Conservation (phyloP, 495 filamentous ascomycete genomes). For the Talaromyces stipitatus region DNA sequence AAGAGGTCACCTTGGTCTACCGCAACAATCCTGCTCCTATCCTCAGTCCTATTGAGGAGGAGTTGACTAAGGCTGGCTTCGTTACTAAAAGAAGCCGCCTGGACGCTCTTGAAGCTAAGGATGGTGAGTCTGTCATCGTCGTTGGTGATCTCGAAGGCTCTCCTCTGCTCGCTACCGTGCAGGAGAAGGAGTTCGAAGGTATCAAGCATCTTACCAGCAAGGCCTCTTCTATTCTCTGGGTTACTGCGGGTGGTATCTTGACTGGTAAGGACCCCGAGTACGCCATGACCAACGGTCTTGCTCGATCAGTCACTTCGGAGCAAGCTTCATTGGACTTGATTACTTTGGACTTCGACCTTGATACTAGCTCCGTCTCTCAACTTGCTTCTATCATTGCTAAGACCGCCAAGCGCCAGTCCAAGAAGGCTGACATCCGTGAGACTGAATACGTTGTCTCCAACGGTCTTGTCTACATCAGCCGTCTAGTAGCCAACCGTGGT, state of each 20-base stretch:
- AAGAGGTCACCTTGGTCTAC: neutral
- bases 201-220: slow-evolving; percentile 23
- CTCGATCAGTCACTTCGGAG: slow-evolving; percentile 27
- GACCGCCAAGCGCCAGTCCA: neutral
- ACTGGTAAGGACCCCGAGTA: slow-evolving; percentile 20
- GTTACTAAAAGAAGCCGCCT: neutral
- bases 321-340: slow-evolving; percentile 27
- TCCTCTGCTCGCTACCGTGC: slow-evolving; percentile 19
- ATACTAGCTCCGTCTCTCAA: neutral
- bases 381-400: neutral
- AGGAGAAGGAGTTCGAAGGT: slow-evolving; percentile 14
- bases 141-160: slow-evolving; percentile 1
- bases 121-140: neutral
- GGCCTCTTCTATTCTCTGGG: slow-evolving; percentile 23
- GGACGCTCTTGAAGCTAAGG: neutral
- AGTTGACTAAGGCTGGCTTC: neutral
- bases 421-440: neutral
- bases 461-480: neutral
- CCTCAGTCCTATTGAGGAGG: neutral
- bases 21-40: neutral
- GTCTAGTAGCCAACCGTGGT: slow-evolving; percentile 9
- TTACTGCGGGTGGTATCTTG: slow-evolving; percentile 18
- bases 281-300: slow-evolving; percentile 20
- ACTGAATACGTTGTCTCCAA: neutral
- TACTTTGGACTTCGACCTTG: slow-evolving; percentile 19